Conservation (phyloP, 257 asterid genomes). For the Scutellaria galericulata region DNA sequence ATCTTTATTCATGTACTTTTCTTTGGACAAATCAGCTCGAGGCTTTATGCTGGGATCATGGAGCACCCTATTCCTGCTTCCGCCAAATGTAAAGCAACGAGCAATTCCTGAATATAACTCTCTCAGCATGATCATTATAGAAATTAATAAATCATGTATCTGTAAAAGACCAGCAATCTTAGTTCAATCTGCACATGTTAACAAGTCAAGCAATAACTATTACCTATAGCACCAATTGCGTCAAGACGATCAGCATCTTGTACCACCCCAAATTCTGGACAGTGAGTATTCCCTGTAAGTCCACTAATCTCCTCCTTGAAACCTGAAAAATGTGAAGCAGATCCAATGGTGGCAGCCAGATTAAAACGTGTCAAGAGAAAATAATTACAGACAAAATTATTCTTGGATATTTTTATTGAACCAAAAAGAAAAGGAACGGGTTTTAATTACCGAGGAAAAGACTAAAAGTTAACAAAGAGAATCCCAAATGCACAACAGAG, state of each 20-base stretch:
- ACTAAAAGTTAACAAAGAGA: not conserved
- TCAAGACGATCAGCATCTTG: constrained; percentile 99
- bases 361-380: not conserved
- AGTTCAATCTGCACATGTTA: too few species aligned
- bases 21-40: constrained; percentile 77
- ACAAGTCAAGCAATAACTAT: too few species aligned
- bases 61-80: constrained; percentile 76
- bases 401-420: constrained; percentile 4
- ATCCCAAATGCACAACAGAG: not conserved
- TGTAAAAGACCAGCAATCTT: too few species aligned
- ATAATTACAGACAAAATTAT: not conserved
- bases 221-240: constrained; percentile 96
- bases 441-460: not conserved
- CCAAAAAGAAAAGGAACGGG: not conserved
- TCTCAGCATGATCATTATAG: not conserved
- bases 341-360: constrained; percentile 1
- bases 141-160: too few species aligned
- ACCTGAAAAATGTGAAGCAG: constrained; percentile 52
- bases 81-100: constrained; percentile 95
- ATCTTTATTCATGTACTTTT: constrained; percentile 83
- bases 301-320: constrained; percentile 85
- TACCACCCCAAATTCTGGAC: constrained; percentile 81
- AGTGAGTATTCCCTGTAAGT: constrained; percentile 39
- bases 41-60: constrained; percentile 81
- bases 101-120: constrained; percentile 68